phyloP scores from a whole-genome alignment of 805 yeast species.

The Diddensiella santjacobensis region DNA sequence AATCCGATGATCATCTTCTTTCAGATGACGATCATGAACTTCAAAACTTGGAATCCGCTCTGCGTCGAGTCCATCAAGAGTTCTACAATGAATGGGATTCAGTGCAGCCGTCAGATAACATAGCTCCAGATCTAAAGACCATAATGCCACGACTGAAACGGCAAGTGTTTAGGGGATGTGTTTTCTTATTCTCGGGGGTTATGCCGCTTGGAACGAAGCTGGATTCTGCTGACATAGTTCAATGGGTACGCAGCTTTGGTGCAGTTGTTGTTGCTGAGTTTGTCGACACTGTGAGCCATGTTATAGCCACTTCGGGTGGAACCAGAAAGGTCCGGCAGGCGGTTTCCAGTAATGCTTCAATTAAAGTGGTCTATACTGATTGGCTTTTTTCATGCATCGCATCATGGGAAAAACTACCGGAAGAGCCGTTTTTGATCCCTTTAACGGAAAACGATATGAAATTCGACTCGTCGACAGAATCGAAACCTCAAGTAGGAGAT shows the following conservation, averaged over 20 bases:
- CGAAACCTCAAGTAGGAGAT: slow-evolving; percentile 45
- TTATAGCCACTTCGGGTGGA: slow-evolving; percentile 73
- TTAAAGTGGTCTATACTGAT: slow-evolving; percentile 81
- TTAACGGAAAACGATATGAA: not conserved
- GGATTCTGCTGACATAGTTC: slow-evolving; percentile 78
- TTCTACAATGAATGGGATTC: slow-evolving; percentile 53
- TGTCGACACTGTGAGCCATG: slow-evolving; percentile 75
- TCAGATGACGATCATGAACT: slow-evolving; percentile 82
- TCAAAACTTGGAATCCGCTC: slow-evolving; percentile 53
- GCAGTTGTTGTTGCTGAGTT: slow-evolving; percentile 75
- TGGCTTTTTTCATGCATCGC: slow-evolving; percentile 89
- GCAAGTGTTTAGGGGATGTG: slow-evolving; percentile 61
- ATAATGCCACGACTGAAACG: slow-evolving; percentile 65
- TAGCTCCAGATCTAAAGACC: slow-evolving; percentile 30
- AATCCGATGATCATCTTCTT: slow-evolving; percentile 44
- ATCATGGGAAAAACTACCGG: slow-evolving; percentile 69
- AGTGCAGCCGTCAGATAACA: slow-evolving; percentile 2
- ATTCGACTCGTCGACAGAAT: slow-evolving; percentile 16
- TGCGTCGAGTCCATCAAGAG: slow-evolving; percentile 59
- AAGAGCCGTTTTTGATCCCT: slow-evolving; percentile 49
- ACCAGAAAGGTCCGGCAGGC: slow-evolving; percentile 86
- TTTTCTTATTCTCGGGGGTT: slow-evolving; percentile 81
- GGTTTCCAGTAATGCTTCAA: slow-evolving; percentile 47
- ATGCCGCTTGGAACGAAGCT: slow-evolving; percentile 76
- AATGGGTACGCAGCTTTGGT: slow-evolving; percentile 91